phyloP scores from a whole-genome alignment of 352 stramenopile genomes.

The Phytophthora pistaciae region DNA sequence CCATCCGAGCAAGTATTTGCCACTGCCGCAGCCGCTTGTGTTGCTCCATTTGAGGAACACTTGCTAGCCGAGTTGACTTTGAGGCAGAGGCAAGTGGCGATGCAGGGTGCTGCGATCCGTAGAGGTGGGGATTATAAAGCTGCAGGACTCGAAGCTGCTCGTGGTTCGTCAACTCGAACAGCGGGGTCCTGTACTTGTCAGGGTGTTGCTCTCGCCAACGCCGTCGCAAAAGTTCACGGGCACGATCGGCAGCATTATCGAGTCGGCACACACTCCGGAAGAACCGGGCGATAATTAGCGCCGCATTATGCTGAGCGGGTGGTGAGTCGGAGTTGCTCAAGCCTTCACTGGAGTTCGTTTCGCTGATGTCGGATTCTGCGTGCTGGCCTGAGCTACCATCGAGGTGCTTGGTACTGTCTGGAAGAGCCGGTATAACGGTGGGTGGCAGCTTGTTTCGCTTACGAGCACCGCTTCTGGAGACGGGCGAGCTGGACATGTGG shows the following conservation, averaged over 20 bases:
- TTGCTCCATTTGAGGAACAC: constrained; percentile 33
- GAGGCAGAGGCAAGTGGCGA: constrained; percentile 19
- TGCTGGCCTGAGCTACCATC: not conserved
- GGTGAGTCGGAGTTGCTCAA: not conserved
- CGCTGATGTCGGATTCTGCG: not conserved
- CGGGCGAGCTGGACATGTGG: not conserved
- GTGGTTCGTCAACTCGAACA: constrained; percentile 42
- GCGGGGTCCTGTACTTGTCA: constrained; percentile 26
- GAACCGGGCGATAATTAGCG: constrained; percentile 70
- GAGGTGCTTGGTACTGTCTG: not conserved
- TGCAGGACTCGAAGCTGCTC: constrained; percentile 67
- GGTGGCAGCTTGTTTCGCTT: constrained; percentile 1
- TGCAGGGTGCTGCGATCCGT: constrained; percentile 28
- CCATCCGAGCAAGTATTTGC: constrained; percentile 34
- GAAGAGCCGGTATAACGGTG: not conserved
- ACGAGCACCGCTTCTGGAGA: not conserved
- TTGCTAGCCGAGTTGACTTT: constrained; percentile 23
- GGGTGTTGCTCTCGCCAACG: constrained; percentile 38
- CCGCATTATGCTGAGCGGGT: constrained; percentile 42
- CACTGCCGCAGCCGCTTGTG: constrained; percentile 28
- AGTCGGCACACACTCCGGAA: constrained; percentile 45
- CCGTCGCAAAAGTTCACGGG: constrained; percentile 37
- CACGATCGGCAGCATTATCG: constrained; percentile 37
- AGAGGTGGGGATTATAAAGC: constrained; percentile 73
- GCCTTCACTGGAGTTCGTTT: not conserved